phyloP scores from a whole-genome alignment of 2,329 filamentous ascomycete species.

The Diplodia intermedia region DNA sequence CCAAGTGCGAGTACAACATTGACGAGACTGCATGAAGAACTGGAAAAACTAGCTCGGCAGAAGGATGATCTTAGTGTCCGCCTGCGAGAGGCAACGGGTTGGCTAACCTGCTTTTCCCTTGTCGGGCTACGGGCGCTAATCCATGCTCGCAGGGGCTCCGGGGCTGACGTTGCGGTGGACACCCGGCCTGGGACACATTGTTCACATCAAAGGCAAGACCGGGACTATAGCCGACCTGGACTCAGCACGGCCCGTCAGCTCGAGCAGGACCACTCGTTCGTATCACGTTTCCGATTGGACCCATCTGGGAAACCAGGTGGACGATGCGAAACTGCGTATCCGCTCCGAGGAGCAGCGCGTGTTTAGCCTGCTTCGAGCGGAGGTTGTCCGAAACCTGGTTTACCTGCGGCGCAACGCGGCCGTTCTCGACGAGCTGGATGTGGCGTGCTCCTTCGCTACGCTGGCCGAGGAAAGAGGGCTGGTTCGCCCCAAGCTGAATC shows the following conservation, averaged over 20 bases:
- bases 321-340: conserved; percentile 78
- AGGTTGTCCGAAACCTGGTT: conserved; percentile 81
- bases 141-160: conserved; percentile 52
- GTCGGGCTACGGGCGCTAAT: conserved; percentile 34
- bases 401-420: conserved; percentile 86
- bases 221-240: conserved; percentile 54
- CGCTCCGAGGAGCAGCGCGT: conserved; percentile 83
- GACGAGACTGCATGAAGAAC: conserved; percentile 69
- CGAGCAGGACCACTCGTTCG: conserved; percentile 82
- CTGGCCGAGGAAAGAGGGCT: conserved; percentile 78
- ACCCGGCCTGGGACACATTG: conserved; percentile 85
- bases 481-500: conserved; percentile 72
- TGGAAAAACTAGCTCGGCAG: conserved; percentile 66
- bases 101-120: conserved; percentile 2
- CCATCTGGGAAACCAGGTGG: conserved; percentile 76
- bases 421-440: conserved; percentile 93
- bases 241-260: conserved; percentile 66
- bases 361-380: conserved; percentile 74
- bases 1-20: conserved; percentile 70
- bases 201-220: conserved; percentile 86
- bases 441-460: conserved; percentile 82
- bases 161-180: conserved; percentile 84
- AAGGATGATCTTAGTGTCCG: conserved; percentile 66
- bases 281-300: conserved; percentile 89
- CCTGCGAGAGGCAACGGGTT: conserved; percentile 66